Percentiles rank a stretch among this genome's conserved stretches.
phyloP scores from a whole-genome alignment of 148 eudicot species.

The Spergularia bocconei region DNA sequence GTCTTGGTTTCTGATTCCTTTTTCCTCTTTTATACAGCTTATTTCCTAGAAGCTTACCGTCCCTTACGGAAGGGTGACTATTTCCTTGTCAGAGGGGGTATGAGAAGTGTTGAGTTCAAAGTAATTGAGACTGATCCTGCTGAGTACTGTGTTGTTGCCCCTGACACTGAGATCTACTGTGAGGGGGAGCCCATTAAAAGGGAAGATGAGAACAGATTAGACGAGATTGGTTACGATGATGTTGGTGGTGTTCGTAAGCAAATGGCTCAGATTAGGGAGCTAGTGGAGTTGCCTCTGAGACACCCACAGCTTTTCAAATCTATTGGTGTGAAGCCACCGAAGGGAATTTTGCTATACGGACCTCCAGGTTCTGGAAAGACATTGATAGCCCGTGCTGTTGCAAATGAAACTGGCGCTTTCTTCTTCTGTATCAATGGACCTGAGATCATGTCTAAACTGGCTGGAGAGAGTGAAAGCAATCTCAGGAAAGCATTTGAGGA shows the following conservation, averaged over 20 bases:
- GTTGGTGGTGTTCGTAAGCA: conserved; percentile 92
- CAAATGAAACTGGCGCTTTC: conserved; percentile 96
- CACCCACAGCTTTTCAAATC: conserved; percentile 91
- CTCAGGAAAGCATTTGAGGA: conserved; percentile 94
- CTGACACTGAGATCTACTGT: conserved; percentile 84
- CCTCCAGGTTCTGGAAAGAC: conserved; percentile 96
- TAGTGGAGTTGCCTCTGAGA: conserved; percentile 77
- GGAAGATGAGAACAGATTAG: conserved; percentile 80
- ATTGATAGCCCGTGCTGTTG: conserved; percentile 85
- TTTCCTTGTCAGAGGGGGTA: conserved; percentile 87
- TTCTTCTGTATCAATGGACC: conserved; percentile 92
- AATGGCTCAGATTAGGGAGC: conserved; percentile 89
- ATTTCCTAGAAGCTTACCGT: conserved; percentile 79
- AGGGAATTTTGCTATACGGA: conserved; percentile 81
- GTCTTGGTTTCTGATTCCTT: not conserved
- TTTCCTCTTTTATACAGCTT: conserved; percentile 45
- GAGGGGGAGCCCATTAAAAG: conserved; percentile 85
- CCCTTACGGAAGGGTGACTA: conserved; percentile 79
- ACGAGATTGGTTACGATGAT: conserved; percentile 89
- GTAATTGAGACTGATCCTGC: conserved; percentile 82
- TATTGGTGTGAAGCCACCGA: conserved; percentile 90
- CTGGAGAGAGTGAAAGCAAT: conserved; percentile 95
- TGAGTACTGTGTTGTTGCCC: conserved; percentile 90
- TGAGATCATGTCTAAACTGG: conserved; percentile 87
- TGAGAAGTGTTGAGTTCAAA: conserved; percentile 87